A percentile compares a stretch with the other conserved stretches of the same genome.
Evolutionary conservation across 768 basidiomycete genomes (phyloP).

Genomic region (Suillus weaverae): DNA sequence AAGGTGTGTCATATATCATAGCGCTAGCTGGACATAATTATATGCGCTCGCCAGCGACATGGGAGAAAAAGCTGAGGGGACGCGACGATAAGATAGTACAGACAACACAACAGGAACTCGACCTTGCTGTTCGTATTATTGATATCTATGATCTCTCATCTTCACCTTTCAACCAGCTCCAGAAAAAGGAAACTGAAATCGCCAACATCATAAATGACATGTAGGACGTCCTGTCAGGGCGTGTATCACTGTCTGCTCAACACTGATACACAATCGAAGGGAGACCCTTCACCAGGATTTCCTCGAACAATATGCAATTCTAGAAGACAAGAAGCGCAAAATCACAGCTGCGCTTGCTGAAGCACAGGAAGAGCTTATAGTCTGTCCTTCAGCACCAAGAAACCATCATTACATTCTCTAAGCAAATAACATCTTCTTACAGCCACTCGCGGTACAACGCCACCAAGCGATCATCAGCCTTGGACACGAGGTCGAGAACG

Average conservation of each 20-base stretch:
- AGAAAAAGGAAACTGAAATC: constrained; percentile 21
- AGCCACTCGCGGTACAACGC: constrained; percentile 28
- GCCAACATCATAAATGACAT: constrained; percentile 22
- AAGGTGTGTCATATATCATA: constrained; percentile 15
- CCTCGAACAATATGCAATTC: constrained; percentile 19
- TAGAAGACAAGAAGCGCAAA: constrained; percentile 30
- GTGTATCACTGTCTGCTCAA: constrained; percentile 10
- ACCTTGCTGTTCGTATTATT: constrained; percentile 22
- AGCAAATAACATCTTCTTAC: neutral
- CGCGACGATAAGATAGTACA: constrained; percentile 26
- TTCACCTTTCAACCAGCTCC: constrained; percentile 18
- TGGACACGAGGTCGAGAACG: constrained; percentile 23
- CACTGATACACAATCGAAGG: constrained; percentile 12
- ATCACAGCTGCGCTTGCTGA: constrained; percentile 27
- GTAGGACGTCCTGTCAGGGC: constrained; percentile 17
- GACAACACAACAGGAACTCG: constrained; percentile 23
- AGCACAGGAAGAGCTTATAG: constrained; percentile 26
- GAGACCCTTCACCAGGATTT: constrained; percentile 29
- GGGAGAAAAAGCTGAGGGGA: constrained; percentile 32
- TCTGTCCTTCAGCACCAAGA: constrained; percentile 10
- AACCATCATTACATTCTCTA: neutral
- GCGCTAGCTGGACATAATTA: neutral
- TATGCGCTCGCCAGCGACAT: constrained; percentile 25
- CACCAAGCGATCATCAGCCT: constrained; percentile 28
- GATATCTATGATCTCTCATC: neutral